phyloP scores from a whole-genome alignment of 495 filamentous ascomycete genomes.

The Hypoxylon cercidicola region DNA sequence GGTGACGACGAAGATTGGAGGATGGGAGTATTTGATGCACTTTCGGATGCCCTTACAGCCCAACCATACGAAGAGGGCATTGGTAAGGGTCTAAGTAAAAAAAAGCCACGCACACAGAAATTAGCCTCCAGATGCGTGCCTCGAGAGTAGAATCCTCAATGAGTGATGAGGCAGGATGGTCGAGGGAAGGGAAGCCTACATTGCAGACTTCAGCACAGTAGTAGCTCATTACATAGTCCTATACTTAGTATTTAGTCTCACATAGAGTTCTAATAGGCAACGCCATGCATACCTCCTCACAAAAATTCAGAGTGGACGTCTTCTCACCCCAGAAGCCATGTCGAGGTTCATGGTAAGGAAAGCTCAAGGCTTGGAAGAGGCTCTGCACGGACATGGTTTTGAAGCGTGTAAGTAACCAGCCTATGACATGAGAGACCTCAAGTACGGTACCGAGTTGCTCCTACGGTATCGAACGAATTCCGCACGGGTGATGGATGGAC shows the following conservation, averaged over 20 bases:
- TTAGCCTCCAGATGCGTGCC: conserved; percentile 57
- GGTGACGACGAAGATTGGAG: conserved; percentile 75
- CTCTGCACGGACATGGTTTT: conserved; percentile 29
- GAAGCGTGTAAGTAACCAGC: conserved; percentile 2
- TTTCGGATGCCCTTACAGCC: conserved; percentile 77
- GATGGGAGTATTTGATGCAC: conserved; percentile 75
- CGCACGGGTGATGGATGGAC: neutral
- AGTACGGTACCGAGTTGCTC: neutral
- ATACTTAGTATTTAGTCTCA: conserved; percentile 6
- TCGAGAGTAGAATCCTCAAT: neutral
- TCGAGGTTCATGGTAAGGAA: conserved; percentile 75
- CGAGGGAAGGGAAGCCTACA: conserved; percentile 26
- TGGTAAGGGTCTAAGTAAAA: conserved; percentile 77
- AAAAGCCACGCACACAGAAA: conserved; percentile 66
- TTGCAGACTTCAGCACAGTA: conserved; percentile 60
- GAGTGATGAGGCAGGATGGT: neutral
- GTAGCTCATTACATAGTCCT: conserved; percentile 62
- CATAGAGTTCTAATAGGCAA: neutral
- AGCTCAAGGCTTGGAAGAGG: conserved; percentile 50
- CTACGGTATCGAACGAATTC: conserved; percentile 1
- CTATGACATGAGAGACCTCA: conserved; percentile 12
- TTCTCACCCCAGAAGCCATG: conserved; percentile 86
- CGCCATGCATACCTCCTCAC: conserved; percentile 79
- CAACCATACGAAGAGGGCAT: conserved; percentile 79
- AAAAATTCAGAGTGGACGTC: conserved; percentile 92